A percentile compares a stretch with the other conserved stretches of the same genome.
phyloP scores from a whole-genome alignment of 768 basidiomycete species.

The Coprinopsis sp. region DNA sequence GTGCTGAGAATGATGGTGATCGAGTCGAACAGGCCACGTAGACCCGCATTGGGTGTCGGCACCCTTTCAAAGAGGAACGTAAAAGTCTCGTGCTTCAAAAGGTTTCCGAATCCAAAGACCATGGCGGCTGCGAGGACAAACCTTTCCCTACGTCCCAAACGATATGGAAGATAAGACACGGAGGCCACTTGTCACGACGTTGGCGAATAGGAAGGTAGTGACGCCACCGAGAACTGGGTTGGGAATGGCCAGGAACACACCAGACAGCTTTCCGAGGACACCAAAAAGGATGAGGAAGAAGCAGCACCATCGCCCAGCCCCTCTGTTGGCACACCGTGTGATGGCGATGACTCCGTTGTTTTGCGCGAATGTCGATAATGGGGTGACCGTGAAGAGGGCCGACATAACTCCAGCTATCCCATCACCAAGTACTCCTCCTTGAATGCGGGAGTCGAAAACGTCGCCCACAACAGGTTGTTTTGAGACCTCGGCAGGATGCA shows the following conservation, averaged over 20 bases:
- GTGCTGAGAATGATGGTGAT: constrained; percentile 79
- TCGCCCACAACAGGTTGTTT: constrained; percentile 66
- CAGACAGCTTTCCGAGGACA: constrained; percentile 75
- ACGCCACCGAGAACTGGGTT: constrained; percentile 80
- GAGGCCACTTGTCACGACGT: constrained; percentile 64
- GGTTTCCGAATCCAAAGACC: constrained; percentile 65
- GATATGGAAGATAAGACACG: constrained; percentile 58
- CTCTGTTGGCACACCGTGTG: constrained; percentile 78
- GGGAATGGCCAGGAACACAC: constrained; percentile 82
- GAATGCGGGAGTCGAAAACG: constrained; percentile 77
- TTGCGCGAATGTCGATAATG: constrained; percentile 77
- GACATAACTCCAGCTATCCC: constrained; percentile 79
- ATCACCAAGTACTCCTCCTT: constrained; percentile 78
- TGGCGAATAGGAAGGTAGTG: constrained; percentile 83
- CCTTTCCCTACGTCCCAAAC: constrained; percentile 61
- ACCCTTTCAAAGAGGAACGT: constrained; percentile 68
- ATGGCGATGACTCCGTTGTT: constrained; percentile 83
- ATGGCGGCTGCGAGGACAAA: constrained; percentile 69
- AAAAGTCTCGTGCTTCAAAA: constrained; percentile 62
- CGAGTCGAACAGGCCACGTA: constrained; percentile 68
- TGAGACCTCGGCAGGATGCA: constrained; percentile 81
- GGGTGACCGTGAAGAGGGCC: constrained; percentile 76
- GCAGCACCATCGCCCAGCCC: constrained; percentile 78
- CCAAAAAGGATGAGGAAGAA: constrained; percentile 77
- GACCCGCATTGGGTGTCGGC: constrained; percentile 41